phyloP scores from a whole-genome alignment of 1,139 yeast genomes.

The Taiozyma onychis region DNA sequence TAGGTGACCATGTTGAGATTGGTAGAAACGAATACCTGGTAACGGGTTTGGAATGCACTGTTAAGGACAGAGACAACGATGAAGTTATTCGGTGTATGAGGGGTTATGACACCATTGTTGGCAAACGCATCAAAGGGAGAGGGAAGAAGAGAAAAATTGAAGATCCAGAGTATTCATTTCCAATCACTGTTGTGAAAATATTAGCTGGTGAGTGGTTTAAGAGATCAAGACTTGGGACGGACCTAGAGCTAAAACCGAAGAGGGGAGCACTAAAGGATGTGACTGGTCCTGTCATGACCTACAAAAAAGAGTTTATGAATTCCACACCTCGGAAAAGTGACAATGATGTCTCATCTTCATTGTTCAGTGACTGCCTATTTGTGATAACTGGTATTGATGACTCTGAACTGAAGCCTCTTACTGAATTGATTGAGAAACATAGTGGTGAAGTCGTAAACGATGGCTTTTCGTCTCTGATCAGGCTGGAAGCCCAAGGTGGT shows the following conservation, averaged over 20 bases:
- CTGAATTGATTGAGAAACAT: constrained; percentile 36
- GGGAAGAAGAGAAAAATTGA: constrained; percentile 10
- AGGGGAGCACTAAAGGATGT: constrained; percentile 9
- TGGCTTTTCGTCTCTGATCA: constrained; percentile 35
- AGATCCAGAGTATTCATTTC: constrained; percentile 1
- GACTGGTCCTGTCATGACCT: constrained; percentile 5
- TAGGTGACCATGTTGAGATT: constrained; percentile 36
- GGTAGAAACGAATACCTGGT: constrained; percentile 33
- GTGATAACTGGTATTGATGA: constrained; percentile 38
- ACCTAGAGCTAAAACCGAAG: constrained; percentile 23
- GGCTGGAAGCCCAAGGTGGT: constrained; percentile 3
- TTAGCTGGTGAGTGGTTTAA: constrained; percentile 26
- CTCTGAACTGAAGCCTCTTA: constrained; percentile 30
- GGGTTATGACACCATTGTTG: constrained; percentile 48
- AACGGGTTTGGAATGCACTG: constrained; percentile 38
- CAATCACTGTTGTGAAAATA: constrained; percentile 22
- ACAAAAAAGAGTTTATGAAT: constrained; percentile 5
- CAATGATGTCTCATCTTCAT: constrained; percentile 9
- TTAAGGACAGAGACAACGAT: constrained; percentile 15
- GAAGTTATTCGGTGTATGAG: constrained; percentile 43
- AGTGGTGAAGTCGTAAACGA: constrained; percentile 52
- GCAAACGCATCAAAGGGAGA: constrained; percentile 27
- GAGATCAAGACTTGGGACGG: constrained; percentile 20
- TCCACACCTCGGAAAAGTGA: constrained; percentile 7
- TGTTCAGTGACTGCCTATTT: constrained; percentile 38